Percentiles rank a stretch among this genome's conserved stretches.
Conservation (phyloP, 2,329 filamentous ascomycete species). For the Beauveria pseudobassiana region DNA sequence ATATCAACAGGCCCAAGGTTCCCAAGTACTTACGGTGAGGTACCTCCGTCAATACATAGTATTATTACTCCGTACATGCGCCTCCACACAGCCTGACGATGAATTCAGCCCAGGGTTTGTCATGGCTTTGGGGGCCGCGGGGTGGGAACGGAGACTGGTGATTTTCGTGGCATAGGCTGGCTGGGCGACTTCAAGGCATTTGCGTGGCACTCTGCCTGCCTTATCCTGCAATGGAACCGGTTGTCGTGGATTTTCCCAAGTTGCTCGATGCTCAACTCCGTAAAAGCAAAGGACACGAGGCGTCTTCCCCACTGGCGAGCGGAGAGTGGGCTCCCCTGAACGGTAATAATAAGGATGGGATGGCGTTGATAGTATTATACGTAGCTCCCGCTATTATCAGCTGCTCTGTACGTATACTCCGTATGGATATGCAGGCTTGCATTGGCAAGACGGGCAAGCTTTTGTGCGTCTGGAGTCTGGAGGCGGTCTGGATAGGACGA, state of each 20-base stretch:
- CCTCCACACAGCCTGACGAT: conserved; percentile 1
- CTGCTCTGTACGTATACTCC: too few species aligned
- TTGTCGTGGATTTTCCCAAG: neutral
- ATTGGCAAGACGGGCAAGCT: neutral
- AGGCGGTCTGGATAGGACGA: conserved; percentile 1
- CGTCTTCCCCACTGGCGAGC: neutral
- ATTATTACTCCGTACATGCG: neutral
- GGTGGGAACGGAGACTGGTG: neutral
- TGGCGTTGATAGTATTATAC: neutral
- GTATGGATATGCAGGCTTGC: neutral
- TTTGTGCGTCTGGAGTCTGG: neutral
- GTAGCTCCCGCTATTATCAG: neutral
- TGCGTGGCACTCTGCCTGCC: neutral
- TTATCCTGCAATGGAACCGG: neutral
- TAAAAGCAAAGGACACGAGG: neutral
- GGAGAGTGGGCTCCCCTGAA: conserved; percentile 4
- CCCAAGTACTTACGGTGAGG: neutral
- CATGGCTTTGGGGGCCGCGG: neutral
- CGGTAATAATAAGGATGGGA: conserved; percentile 6
- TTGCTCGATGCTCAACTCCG: neutral
- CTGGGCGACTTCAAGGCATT: neutral
- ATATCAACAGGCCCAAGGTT: neutral
- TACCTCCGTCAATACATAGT: neutral
- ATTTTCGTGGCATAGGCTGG: neutral
- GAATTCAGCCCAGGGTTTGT: neutral